Conservation (phyloP, 768 basidiomycete genomes). For the Hygrocybe punicea region DNA sequence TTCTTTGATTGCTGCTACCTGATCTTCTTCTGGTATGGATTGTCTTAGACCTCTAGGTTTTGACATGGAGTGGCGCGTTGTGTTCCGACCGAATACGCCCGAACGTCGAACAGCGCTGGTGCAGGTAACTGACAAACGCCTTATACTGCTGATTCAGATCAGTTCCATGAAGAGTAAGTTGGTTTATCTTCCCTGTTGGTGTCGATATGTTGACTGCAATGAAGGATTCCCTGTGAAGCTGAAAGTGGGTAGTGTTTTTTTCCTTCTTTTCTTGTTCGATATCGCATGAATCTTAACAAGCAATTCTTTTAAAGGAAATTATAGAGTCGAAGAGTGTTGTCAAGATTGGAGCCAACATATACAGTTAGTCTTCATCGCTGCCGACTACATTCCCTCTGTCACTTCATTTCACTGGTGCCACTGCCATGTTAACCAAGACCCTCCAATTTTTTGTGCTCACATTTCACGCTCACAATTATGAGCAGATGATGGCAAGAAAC, state of each 20-base stretch:
- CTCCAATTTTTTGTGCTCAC: no score
- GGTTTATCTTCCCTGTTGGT: neutral
- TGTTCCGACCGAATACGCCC: conserved; percentile 5
- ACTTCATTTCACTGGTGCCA: no score
- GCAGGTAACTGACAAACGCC: conserved; percentile 29
- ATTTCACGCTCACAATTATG: neutral
- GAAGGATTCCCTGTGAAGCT: conserved; percentile 33
- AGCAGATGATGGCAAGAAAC: conserved; percentile 38
- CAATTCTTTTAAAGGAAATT: conserved; percentile 19
- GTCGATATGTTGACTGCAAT: neutral
- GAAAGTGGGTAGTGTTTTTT: conserved; percentile 15
- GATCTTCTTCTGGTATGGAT: neutral
- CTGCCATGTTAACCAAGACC: no score
- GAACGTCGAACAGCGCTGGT: conserved; percentile 30
- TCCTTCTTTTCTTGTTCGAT: neutral
- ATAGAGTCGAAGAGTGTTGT: conserved; percentile 30
- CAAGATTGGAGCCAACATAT: conserved; percentile 35
- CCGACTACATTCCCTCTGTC: no score
- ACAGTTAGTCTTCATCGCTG: conserved; percentile 19
- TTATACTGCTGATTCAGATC: conserved; percentile 35
- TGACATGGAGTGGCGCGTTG: conserved; percentile 36
- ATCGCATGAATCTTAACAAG: neutral
- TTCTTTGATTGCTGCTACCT: conserved; percentile 14
- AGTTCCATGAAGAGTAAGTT: conserved; percentile 29
- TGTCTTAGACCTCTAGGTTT: conserved; percentile 28